Base-by-base conservation (phyloP, 2,329 filamentous ascomycete species). In the Zopfia rhizophila region DNA sequence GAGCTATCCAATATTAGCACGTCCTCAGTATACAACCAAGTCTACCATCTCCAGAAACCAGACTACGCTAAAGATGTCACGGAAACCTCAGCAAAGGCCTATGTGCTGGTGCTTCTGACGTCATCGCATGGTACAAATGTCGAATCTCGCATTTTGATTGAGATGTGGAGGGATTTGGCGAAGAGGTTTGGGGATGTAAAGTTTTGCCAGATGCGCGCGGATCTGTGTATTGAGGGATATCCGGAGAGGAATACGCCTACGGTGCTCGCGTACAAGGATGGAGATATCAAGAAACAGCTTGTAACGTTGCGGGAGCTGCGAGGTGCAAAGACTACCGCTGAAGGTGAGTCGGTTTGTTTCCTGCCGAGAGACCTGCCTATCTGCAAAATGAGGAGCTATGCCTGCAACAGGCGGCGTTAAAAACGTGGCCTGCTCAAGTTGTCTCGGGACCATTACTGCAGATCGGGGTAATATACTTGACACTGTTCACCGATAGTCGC, bases 221-320 rank as follows among this genome's bases (percentile, higher is more conserved):
- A 91, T 66, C 85, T 97, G 75, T 96, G 94, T 46, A 97, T 99
- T 60, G 94, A 97, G 70, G 91, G 91, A 28, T 99, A 99, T 72
- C 94, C 94, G 2, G 94, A 97, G 63, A 82, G 83, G 45, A 99
- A 99, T 70, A 96, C 91, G 46, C 94, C 94, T 2, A 99, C 94
- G 0, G 91, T 99, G 24, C 69, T 99, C 53, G 83, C 96, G 0
- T 99, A 99, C 75, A 88, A 87, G 68, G 91, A 96, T 61, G 91
- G 91, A 13, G 90, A 99, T 68, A 96, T 99, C 56, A 86, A 86
- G 68, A 90, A 86, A 75, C 94, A 99, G 74, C 75, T 97, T 38
- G 89, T 99, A n/a, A 97, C 93, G 3, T 75, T 99, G 55, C 82
- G 84, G 61, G 90, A 90, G 40, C 73, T 97, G 32, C 85, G 85